Conservation (phyloP, 768 basidiomycete species). For the Tulasnella sp. region DNA sequence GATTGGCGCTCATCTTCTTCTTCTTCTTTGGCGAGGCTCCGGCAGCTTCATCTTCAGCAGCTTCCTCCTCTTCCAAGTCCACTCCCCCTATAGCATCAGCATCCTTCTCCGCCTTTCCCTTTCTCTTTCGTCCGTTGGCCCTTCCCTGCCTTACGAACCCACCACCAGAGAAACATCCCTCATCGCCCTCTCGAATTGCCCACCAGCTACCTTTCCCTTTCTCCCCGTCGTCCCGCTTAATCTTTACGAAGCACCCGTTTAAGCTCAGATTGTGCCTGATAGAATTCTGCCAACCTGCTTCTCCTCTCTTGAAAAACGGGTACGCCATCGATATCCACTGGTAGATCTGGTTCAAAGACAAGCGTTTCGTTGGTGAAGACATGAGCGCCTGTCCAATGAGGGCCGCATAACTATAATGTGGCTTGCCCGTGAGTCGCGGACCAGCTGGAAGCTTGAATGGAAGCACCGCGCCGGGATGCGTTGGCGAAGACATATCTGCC, state of each 20-base stretch:
- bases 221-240: slow-evolving; percentile 54
- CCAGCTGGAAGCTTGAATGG: slow-evolving; percentile 75
- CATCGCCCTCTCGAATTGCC: slow-evolving; percentile 75
- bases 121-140: slow-evolving; percentile 10
- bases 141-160: slow-evolving; percentile 39
- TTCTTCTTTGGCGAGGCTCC: slow-evolving; percentile 16
- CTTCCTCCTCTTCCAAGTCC: neutral
- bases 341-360: slow-evolving; percentile 93
- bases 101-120: slow-evolving; percentile 13
- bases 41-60: neutral
- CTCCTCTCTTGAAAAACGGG: slow-evolving; percentile 85
- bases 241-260: slow-evolving; percentile 80
- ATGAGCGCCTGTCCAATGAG: slow-evolving; percentile 92
- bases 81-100: neutral
- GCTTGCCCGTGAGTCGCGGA: slow-evolving; percentile 69
- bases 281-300: slow-evolving; percentile 96
- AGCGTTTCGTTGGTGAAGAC: slow-evolving; percentile 67
- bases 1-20: slow-evolving; percentile 1
- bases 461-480: slow-evolving; percentile 23
- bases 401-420: slow-evolving; percentile 85
- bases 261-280: slow-evolving; percentile 94
- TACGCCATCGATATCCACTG: slow-evolving; percentile 91
- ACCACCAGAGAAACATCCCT: slow-evolving; percentile 73
- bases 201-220: slow-evolving; percentile 69
- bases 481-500: neutral